These are phyloP conservation scores for Saxophila tyrrhenica DNA, from an alignment of 495 filamentous ascomycete species.

Conservation along the genomic window DNA sequence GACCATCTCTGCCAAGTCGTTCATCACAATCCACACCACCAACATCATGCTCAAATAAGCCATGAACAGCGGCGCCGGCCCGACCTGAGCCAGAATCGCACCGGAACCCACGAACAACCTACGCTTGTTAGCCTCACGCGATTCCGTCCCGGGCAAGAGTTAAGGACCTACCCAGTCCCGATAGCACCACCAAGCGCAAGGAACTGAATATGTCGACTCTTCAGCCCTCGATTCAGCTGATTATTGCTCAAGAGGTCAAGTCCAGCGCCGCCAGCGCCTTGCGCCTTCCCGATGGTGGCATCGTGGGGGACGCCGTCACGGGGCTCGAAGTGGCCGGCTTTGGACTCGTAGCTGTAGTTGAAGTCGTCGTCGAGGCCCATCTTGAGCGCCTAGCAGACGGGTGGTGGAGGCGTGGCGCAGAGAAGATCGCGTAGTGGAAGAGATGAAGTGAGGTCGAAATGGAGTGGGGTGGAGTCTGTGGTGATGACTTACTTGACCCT, in stretches of 20 bases:
- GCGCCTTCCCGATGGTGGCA: not conserved
- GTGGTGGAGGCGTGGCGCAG: not conserved
- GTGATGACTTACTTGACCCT: not conserved
- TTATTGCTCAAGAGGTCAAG: conserved; percentile 2
- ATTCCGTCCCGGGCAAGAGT: no score
- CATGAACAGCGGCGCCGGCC: conserved; percentile 27
- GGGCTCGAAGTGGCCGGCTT: not conserved
- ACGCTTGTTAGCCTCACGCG: not conserved
- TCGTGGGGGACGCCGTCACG: not conserved
- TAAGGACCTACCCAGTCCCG: conserved; percentile 3
- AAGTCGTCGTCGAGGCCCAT: not conserved
- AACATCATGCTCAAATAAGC: conserved; percentile 25
- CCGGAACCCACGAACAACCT: conserved; percentile 25
- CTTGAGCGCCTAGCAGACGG: not conserved
- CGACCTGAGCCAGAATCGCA: conserved; percentile 21
- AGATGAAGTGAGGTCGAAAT: not conserved
- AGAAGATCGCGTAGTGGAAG: no score
- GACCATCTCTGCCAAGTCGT: conserved; percentile 23
- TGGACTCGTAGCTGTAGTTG: not conserved
- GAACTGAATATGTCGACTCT: conserved; percentile 29
- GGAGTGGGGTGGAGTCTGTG: not conserved
- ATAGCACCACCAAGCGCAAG: conserved; percentile 28
- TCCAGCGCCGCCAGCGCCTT: not conserved
- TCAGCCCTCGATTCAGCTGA: conserved; percentile 23
- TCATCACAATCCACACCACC: conserved; percentile 26